phyloP scores from a whole-genome alignment of 495 filamentous ascomycete genomes.

The Xylaria grammica region DNA sequence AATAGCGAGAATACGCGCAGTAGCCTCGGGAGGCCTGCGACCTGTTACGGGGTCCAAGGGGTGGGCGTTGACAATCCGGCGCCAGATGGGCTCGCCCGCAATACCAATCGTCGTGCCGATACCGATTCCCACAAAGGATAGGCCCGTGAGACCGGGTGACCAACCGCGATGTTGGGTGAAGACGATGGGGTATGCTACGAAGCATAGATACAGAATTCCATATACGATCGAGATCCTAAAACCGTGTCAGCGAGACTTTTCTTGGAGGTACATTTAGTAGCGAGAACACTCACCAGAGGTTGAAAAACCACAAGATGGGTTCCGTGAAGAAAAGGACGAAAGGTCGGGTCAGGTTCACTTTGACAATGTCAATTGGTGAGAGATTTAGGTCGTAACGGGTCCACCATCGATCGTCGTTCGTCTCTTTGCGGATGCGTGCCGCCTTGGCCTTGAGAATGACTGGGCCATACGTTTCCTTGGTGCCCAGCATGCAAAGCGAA shows the following conservation, averaged over 20 bases:
- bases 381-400: constrained; percentile 73
- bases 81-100: constrained; percentile 69
- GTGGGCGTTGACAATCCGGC: constrained; percentile 74
- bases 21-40: constrained; percentile 71
- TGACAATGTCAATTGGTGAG: constrained; percentile 54
- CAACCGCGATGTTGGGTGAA: constrained; percentile 75
- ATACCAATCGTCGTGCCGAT: constrained; percentile 74
- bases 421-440: constrained; percentile 70
- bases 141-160: constrained; percentile 72
- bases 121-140: constrained; percentile 82
- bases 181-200: constrained; percentile 83
- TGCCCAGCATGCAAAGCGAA: constrained; percentile 54
- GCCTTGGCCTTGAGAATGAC: constrained; percentile 73
- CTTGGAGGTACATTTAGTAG: background rate
- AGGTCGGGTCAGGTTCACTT: constrained; percentile 74
- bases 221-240: constrained; percentile 60
- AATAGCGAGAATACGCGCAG: constrained; percentile 72
- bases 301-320: constrained; percentile 86
- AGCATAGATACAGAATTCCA: constrained; percentile 83
- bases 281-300: constrained; percentile 56
- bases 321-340: constrained; percentile 80
- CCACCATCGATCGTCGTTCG: constrained; percentile 76
- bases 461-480: constrained; percentile 82
- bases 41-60: constrained; percentile 71
- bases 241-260: background rate